These are phyloP conservation scores for Polygonum aviculare DNA, from an alignment of 148 eudicot species.

Conservation along the genomic window DNA sequence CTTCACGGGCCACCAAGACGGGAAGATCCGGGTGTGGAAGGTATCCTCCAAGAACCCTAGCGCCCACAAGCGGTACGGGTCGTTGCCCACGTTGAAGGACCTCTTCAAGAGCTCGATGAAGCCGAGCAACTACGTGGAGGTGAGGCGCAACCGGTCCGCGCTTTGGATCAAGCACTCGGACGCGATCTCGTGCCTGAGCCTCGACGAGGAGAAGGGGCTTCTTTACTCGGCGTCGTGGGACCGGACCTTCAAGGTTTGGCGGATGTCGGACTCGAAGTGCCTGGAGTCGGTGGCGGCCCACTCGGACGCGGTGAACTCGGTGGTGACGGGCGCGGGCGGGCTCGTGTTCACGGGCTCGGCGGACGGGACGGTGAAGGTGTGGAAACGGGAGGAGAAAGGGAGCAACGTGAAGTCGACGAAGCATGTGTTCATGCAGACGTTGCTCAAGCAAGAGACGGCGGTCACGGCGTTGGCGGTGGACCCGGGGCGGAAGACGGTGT, in stretches of 20 bases:
- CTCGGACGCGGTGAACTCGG: constrained; percentile 10
- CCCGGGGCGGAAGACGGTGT: constrained; percentile 16
- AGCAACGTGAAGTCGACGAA: constrained; percentile 1
- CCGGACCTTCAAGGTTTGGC: constrained; percentile 24
- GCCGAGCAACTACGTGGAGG: constrained; percentile 39
- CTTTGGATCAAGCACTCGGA: constrained; percentile 9
- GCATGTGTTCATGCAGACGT: constrained; percentile 9
- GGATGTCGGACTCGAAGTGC: constrained; percentile 32
- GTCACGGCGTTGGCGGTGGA: constrained; percentile 6
- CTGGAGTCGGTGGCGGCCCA: constrained; percentile 35
- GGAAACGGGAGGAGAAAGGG: constrained; percentile 8
- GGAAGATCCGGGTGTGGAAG: constrained; percentile 40
- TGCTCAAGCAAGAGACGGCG: constrained; percentile 6
- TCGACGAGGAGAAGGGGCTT: constrained; percentile 1
- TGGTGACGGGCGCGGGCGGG: constrained; percentile 7
- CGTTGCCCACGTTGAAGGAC: background rate
- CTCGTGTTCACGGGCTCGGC: constrained; percentile 10
- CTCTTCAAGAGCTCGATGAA: constrained; percentile 38
- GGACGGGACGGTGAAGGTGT: constrained; percentile 13
- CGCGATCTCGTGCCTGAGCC: constrained; percentile 9
- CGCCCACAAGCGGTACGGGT: background rate
- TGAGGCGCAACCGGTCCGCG: constrained; percentile 7
- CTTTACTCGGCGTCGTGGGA: constrained; percentile 10
- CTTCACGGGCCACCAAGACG: constrained; percentile 27
- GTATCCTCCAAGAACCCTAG: constrained; percentile 7